phyloP scores from a whole-genome alignment of 1,284 basidiomycete genomes.

The Malassezia dermatis region DNA sequence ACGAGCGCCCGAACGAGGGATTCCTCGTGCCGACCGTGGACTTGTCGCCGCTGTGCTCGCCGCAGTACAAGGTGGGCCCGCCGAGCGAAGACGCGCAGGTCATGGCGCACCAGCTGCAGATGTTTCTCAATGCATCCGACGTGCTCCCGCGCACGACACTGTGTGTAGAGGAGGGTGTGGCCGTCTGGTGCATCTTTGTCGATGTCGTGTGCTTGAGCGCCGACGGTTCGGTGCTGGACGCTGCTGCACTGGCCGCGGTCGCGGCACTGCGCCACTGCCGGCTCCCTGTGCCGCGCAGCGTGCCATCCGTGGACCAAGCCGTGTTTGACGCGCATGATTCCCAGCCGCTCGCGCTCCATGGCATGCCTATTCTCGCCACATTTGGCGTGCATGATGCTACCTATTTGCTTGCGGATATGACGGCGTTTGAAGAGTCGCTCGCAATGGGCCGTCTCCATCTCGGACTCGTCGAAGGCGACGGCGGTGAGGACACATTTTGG shows the following conservation, averaged over 20 bases:
- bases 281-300: conserved; percentile 57
- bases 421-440: conserved; percentile 78
- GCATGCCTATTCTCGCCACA: conserved; percentile 58
- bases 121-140: conserved; percentile 51
- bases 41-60: conserved; percentile 79
- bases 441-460: conserved; percentile 48
- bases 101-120: conserved; percentile 51
- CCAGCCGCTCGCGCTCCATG: conserved; percentile 53
- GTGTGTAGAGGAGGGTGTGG: conserved; percentile 66
- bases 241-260: conserved; percentile 73
- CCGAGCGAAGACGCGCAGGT: conserved; percentile 51
- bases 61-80: conserved; percentile 85
- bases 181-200: conserved; percentile 82
- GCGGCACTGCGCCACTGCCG: conserved; percentile 68
- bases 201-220: conserved; percentile 92
- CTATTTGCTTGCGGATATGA: conserved; percentile 68
- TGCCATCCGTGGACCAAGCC: conserved; percentile 60
- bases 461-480: conserved; percentile 17
- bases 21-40: conserved; percentile 64
- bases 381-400: conserved; percentile 68
- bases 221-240: conserved; percentile 89
- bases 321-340: conserved; percentile 52
- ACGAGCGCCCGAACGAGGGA: conserved; percentile 9
- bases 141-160: conserved; percentile 59
- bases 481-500: conserved; percentile 4